These are phyloP conservation scores for Solanum pimpinellifolium DNA, from an alignment of 257 asterid species.

Conservation along the genomic window DNA sequence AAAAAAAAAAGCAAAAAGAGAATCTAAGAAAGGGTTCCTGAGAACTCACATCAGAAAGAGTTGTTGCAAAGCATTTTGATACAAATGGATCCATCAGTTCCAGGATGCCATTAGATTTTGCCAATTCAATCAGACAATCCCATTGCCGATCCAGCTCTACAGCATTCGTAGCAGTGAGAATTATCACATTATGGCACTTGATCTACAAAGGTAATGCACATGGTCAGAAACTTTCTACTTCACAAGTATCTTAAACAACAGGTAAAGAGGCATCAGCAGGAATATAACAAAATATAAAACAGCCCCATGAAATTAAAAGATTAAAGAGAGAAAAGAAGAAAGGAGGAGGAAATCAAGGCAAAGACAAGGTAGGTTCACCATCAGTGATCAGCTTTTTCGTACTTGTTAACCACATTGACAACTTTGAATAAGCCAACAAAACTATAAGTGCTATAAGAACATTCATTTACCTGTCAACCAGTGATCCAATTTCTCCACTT, in stretches of 20 bases:
- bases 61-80: conserved; percentile 39
- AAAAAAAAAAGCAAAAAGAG: background rate
- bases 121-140: conserved; percentile 56
- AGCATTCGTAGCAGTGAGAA: conserved; percentile 61
- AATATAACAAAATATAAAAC: background rate
- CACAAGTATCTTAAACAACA: background rate
- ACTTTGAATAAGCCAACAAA: background rate
- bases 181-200: conserved; percentile 73
- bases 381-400: background rate
- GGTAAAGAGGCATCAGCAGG: background rate
- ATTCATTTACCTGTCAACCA: background rate
- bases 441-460: background rate
- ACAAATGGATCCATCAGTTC: conserved; percentile 36
- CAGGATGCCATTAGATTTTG: conserved; percentile 29
- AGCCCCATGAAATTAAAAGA: background rate
- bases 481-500: background rate
- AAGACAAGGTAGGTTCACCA: background rate
- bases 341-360: background rate
- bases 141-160: conserved; percentile 64
- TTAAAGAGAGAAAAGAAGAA: background rate
- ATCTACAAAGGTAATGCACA: conserved; percentile 29
- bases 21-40: background rate
- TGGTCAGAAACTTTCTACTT: background rate
- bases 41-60: conserved; percentile 56
- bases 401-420: background rate